These are phyloP conservation scores for Avena insularis DNA, from an alignment of 176 grass and related monocot genomes.

Conservation along the genomic window DNA sequence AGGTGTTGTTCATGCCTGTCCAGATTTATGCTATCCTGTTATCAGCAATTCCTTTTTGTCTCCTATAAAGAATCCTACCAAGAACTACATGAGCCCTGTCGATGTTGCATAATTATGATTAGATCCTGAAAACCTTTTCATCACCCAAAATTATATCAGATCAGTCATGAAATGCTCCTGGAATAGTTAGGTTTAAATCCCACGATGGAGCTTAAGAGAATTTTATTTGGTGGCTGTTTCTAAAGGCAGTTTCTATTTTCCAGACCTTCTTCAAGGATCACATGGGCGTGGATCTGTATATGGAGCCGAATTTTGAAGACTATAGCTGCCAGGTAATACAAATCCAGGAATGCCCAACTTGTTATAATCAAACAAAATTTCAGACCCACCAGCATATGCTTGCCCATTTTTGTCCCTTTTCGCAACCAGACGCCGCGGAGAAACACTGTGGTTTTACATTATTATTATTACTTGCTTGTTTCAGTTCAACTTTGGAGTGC, in stretches of 20 bases:
- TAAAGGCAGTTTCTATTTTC: neutral
- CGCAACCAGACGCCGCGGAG: neutral
- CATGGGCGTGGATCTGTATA: constrained; percentile 87
- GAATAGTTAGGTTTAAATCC: neutral
- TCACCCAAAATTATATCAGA: neutral
- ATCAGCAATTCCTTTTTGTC: neutral
- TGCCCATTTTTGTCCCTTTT: neutral
- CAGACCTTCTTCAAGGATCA: constrained; percentile 92
- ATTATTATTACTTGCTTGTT: neutral
- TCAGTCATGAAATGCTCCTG: neutral
- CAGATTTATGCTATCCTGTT: constrained; percentile 15
- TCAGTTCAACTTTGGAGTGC: constrained; percentile 83
- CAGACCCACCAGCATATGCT: neutral
- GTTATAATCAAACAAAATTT: neutral
- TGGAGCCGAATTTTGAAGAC: constrained; percentile 91
- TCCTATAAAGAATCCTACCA: neutral
- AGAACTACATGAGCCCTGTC: neutral
- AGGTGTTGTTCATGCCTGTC: constrained; percentile 35
- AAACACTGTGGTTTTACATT: neutral
- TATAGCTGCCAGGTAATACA: constrained; percentile 84
- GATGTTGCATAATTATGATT: neutral
- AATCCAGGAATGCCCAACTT: neutral
- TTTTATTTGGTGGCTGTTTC: neutral
- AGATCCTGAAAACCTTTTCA: neutral
- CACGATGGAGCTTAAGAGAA: neutral